These are phyloP conservation scores for Trichosanthes truncata DNA, from an alignment of 306 rosid genomes.

Conservation along the genomic window DNA sequence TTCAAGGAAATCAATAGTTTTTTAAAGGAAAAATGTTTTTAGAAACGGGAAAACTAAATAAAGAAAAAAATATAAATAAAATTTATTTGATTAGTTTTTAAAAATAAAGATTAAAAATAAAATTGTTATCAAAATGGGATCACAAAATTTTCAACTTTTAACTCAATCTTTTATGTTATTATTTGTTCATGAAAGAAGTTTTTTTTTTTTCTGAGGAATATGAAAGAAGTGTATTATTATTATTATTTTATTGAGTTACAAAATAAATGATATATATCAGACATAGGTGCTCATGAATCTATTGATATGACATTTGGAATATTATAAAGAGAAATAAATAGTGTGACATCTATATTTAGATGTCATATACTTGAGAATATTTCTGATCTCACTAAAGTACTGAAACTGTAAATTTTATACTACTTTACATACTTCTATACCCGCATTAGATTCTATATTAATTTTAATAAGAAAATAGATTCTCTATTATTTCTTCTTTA, in stretches of 20 bases:
- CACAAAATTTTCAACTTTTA: too few relatives aligned
- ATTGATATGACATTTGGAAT: background rate
- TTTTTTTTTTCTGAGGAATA: too few relatives aligned
- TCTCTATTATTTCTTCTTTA: background rate
- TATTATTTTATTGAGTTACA: background rate
- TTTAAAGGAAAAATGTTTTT: too few relatives aligned
- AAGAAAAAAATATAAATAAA: too few relatives aligned
- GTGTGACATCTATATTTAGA: background rate
- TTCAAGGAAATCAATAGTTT: too few relatives aligned
- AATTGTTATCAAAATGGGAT: too few relatives aligned
- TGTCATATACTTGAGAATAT: background rate
- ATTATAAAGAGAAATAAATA: background rate
- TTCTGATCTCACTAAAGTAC: background rate
- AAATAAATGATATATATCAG: background rate
- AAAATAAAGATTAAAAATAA: too few relatives aligned
- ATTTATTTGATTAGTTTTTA: too few relatives aligned
- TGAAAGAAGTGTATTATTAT: too few relatives aligned
- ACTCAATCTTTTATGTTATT: too few relatives aligned
- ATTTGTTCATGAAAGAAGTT: too few relatives aligned
- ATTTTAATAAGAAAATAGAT: background rate
- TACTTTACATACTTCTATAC: background rate
- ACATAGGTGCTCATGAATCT: background rate
- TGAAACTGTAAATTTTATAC: background rate
- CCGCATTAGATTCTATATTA: background rate
- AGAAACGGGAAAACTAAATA: too few relatives aligned